These are phyloP conservation scores for Sanguinoderma infundibulare DNA, from an alignment of 1,284 basidiomycete species.

Conservation along the genomic window DNA sequence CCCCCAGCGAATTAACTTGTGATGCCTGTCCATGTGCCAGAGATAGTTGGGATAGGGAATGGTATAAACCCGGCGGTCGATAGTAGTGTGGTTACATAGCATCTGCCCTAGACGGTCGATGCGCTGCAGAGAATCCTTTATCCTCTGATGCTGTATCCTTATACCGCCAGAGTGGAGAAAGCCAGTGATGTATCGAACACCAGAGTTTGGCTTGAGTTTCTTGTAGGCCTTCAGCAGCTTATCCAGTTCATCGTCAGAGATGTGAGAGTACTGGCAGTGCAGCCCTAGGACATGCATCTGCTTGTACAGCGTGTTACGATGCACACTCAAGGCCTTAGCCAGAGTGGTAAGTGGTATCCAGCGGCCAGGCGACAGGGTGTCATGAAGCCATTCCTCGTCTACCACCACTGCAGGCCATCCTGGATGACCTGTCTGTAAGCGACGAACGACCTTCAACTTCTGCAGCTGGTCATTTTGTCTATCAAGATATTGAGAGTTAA, in stretches of 20 bases:
- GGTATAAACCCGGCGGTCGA: neutral
- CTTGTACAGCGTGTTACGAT: neutral
- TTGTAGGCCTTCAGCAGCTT: neutral
- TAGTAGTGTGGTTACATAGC: neutral
- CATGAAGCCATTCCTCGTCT: conserved; percentile 7
- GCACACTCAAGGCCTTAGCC: neutral
- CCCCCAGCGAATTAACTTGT: neutral
- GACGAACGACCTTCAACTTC: neutral
- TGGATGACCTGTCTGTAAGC: neutral
- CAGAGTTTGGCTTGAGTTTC: neutral
- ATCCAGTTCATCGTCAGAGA: neutral
- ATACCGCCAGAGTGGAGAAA: neutral
- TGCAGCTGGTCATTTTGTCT: neutral
- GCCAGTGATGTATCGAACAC: neutral
- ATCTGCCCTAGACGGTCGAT: neutral
- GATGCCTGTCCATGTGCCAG: neutral
- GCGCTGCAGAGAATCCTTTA: neutral
- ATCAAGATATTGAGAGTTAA: neutral
- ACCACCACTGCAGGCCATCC: conserved; percentile 15
- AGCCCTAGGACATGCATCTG: neutral
- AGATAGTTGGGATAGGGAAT: neutral
- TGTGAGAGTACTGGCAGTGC: neutral
- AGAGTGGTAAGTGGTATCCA: neutral
- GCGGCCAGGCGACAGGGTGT: conserved; percentile 1
- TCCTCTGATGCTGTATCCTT: neutral